Evolutionary conservation across 768 basidiomycete species (phyloP), one percentile per base, ranked within the genome.

Genomic region (Pleurotus djamor): DNA sequence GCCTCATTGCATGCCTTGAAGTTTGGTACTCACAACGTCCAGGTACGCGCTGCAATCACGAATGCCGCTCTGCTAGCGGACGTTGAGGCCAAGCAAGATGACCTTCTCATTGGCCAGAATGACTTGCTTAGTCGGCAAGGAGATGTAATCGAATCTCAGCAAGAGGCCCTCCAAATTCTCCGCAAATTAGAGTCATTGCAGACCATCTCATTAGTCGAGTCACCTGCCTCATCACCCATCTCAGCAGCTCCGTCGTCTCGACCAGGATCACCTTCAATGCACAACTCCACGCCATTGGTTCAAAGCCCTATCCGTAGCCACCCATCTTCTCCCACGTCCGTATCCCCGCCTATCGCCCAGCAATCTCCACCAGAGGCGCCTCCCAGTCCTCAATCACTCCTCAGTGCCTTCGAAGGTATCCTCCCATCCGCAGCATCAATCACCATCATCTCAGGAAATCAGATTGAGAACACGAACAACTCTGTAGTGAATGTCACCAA

Each of bases 371-470:
- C n/a, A 41, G 10, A n/a, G 10, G n/a, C 38, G 16, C 54, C 54
- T 44, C 37, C 16, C 10, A 56, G n/a, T 32, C 54, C 54, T 4
- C 41, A 17, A 13, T 6, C 37, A 32, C 37, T 21, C 2, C 54
- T 56, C 36, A 56, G 33, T 28, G 54, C 38, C 38, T 56, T 56
- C 32, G 36, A n/a, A 10, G n/a, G 41, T 41, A 44, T 56, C 14
- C 14, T 56, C 5, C 37, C 37, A 6, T 28, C 28, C 5, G 21
- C 36, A 4, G 37, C 54, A 6, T 17, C 37, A 32, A 56, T 56
- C 28, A 56, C 54, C 54, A 44, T 56, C 54, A 56, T 56, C 54
- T 32, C 54, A 8, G 54, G 54, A 9, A 21, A 56, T 34, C 41
- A 56, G 44, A 56, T 43, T 33, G 54, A 41, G 21, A 56, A 56